phyloP scores from a whole-genome alignment of 495 filamentous ascomycete genomes.

The Trichoderma virens region DNA sequence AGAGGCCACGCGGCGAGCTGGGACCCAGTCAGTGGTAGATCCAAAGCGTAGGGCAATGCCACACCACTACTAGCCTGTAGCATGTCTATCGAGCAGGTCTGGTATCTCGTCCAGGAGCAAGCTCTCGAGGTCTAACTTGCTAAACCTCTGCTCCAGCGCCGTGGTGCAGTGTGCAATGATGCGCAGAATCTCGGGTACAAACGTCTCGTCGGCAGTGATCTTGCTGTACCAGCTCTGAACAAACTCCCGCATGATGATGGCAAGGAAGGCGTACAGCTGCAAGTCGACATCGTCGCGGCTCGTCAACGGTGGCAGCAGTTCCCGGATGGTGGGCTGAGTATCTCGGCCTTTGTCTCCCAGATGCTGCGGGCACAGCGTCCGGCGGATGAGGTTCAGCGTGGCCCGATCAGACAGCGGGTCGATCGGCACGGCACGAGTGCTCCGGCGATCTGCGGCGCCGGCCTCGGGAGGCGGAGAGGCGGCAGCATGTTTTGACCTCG shows the following conservation, averaged over 20 bases:
- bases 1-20: constrained; percentile 50
- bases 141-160: constrained; percentile 74
- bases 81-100: constrained; percentile 68
- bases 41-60: constrained; percentile 10
- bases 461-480: neutral
- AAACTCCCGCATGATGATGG: constrained; percentile 80
- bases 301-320: constrained; percentile 82
- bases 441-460: constrained; percentile 5
- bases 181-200: constrained; percentile 78
- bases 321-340: constrained; percentile 49
- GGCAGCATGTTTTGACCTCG: constrained; percentile 8
- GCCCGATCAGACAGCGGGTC: constrained; percentile 45
- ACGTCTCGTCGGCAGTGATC: constrained; percentile 80
- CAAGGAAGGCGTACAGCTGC: constrained; percentile 85
- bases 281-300: constrained; percentile 87
- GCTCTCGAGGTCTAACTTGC: constrained; percentile 73
- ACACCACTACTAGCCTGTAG: constrained; percentile 50
- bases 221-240: constrained; percentile 88
- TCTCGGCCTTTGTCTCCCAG: constrained; percentile 35
- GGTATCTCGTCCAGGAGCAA: constrained; percentile 86
- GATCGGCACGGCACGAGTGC: constrained; percentile 14
- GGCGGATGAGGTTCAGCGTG: constrained; percentile 43
- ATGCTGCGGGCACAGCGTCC: constrained; percentile 42
- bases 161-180: constrained; percentile 86
- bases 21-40: constrained; percentile 11